Percentiles rank a stretch among this genome's conserved stretches.
These are phyloP conservation scores for Ailanthus altissimus DNA, from an alignment of 345 rosid genomes.

Conservation along the genomic window DNA sequence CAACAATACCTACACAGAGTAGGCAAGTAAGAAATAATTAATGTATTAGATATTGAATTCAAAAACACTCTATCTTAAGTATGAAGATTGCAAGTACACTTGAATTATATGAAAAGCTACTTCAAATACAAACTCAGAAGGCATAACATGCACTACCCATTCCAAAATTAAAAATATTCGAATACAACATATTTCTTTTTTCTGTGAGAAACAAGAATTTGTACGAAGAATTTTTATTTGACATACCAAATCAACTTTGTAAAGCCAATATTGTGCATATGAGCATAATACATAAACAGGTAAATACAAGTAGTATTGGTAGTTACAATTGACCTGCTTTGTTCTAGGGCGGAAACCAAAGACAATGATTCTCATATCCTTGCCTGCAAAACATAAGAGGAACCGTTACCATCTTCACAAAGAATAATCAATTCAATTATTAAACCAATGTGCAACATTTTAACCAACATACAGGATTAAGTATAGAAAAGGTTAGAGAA, in stretches of 20 bases:
- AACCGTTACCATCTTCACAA: slow-evolving; percentile 1
- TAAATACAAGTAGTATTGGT: slow-evolving; percentile 4
- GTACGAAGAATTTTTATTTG: not conserved
- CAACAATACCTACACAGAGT: not conserved
- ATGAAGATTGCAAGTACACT: not conserved
- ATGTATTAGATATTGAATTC: not conserved
- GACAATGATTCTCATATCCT: slow-evolving; percentile 94
- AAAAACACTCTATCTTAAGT: not conserved
- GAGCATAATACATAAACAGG: slow-evolving; percentile 4
- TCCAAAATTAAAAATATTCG: not conserved
- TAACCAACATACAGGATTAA: not conserved
- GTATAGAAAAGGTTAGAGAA: not conserved
- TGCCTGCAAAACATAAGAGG: slow-evolving; percentile 56
- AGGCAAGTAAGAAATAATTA: not conserved
- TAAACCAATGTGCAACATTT: slow-evolving; percentile 3
- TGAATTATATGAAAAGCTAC: not conserved
- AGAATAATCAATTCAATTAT: slow-evolving; percentile 3
- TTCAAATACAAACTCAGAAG: not conserved
- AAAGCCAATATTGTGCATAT: not conserved
- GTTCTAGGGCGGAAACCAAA: slow-evolving; percentile 88
- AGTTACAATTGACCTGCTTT: slow-evolving; percentile 63
- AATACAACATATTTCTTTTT: not conserved
- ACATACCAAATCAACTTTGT: no score
- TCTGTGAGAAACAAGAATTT: not conserved
- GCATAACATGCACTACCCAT: not conserved